A percentile compares a stretch with the other conserved stretches of the same genome.
Evolutionary conservation across 495 filamentous ascomycete genomes (phyloP).

Genomic region (Annulohypoxylon stygium): DNA sequence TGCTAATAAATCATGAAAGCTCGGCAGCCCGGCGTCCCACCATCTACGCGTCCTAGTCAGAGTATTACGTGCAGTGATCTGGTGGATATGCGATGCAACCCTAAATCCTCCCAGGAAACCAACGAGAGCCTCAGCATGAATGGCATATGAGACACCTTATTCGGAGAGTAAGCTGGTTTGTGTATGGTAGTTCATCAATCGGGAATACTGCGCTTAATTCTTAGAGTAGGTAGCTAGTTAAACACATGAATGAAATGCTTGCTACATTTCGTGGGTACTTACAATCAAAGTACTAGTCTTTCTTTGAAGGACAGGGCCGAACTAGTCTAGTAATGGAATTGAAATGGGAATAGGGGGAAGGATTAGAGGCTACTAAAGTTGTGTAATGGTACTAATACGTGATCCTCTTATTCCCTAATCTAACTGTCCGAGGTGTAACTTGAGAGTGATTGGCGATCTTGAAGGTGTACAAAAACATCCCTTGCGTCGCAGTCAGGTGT

Average conservation of each 20-base stretch:
- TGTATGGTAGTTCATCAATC: not conserved
- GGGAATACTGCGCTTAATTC: not conserved
- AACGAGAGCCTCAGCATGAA: not conserved
- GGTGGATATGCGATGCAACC: not conserved
- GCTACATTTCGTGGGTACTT: not conserved
- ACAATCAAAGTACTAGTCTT: too few species aligned
- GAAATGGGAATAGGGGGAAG: not conserved
- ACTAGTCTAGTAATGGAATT: not conserved
- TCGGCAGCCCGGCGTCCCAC: not conserved
- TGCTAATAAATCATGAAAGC: not conserved
- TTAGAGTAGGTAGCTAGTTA: not conserved
- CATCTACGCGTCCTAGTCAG: not conserved
- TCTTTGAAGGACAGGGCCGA: too few species aligned
- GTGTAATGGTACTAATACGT: not conserved
- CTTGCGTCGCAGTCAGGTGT: too few species aligned
- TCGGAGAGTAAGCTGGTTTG: not conserved
- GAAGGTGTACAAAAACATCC: not conserved
- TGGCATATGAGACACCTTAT: not conserved
- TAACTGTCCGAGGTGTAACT: not conserved
- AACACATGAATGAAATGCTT: not conserved
- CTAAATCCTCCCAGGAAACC: not conserved
- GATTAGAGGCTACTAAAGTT: not conserved
- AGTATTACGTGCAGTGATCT: not conserved
- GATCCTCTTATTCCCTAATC: not conserved
- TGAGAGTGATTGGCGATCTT: not conserved